Percentiles rank a stretch among this genome's conserved stretches.
phyloP scores from a whole-genome alignment of 2,329 filamentous ascomycete species.

The Ceratocystis papillata region DNA sequence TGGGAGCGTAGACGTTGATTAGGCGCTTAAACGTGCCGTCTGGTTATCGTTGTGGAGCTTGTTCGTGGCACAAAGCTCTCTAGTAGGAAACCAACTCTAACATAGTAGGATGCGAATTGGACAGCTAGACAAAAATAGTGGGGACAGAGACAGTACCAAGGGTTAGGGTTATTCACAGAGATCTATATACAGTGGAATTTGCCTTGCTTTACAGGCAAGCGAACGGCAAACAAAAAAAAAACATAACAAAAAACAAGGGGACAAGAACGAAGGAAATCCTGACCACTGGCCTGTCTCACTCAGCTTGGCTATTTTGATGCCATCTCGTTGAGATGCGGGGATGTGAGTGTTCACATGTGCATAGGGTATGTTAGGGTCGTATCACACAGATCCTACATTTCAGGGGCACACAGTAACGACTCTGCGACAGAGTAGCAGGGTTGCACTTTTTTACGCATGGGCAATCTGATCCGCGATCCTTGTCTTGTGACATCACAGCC shows the following conservation, averaged over 20 bases:
- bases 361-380: constrained; percentile 5
- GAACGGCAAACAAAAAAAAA: neutral
- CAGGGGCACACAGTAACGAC: neutral
- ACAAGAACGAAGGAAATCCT: neutral
- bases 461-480: neutral
- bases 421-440: neutral
- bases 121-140: neutral
- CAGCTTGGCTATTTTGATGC: neutral
- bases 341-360: neutral
- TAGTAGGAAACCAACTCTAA: neutral
- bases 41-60: neutral
- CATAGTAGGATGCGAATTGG: neutral
- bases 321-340: no score
- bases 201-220: neutral
- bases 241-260: neutral
- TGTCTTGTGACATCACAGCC: constrained; percentile 11
- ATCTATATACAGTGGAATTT: neutral
- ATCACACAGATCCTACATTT: neutral
- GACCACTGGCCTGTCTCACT: neutral
- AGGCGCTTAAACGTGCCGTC: neutral
- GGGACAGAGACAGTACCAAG: neutral
- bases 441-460: neutral
- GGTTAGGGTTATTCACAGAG: neutral
- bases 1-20: no score
- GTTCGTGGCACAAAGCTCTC: neutral